These are phyloP conservation scores for Mycena epipterygia DNA, from an alignment of 768 basidiomycete genomes.

Conservation along the genomic window DNA sequence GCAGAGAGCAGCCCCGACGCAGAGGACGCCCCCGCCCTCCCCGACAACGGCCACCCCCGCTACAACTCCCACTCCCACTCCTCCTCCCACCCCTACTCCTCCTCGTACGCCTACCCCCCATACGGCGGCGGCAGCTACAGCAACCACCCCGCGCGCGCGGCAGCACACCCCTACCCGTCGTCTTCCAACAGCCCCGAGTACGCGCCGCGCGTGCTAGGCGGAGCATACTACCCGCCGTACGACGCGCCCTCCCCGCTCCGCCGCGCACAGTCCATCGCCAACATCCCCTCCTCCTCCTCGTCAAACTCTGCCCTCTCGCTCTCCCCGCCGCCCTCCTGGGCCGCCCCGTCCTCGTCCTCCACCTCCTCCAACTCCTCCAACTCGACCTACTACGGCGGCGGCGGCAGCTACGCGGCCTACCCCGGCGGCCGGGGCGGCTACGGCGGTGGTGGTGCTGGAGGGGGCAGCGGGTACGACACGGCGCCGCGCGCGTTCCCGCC, in stretches of 20 bases:
- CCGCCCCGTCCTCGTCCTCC: not conserved
- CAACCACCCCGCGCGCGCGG: slow-evolving; percentile 12
- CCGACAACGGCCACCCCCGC: slow-evolving; percentile 32
- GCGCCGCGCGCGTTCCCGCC: not conserved
- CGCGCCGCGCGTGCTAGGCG: not conserved
- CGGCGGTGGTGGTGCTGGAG: too few species aligned
- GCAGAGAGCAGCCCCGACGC: slow-evolving; percentile 34
- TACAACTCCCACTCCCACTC: not conserved
- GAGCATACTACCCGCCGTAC: slow-evolving; percentile 22
- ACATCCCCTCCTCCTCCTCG: not conserved
- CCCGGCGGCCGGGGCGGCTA: too few species aligned
- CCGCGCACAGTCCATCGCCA: slow-evolving; percentile 16
- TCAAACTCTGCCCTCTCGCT: not conserved
- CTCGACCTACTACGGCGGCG: not conserved
- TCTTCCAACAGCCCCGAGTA: not conserved
- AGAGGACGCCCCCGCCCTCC: slow-evolving; percentile 33
- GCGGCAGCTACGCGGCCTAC: too few species aligned
- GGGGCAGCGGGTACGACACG: too few species aligned
- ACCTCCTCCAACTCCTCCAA: not conserved
- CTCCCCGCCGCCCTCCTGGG: not conserved
- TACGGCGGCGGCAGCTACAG: not conserved
- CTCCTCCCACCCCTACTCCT: not conserved
- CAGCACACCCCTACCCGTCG: slow-evolving; percentile 26
- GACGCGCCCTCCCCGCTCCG: not conserved
- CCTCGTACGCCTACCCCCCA: not conserved